Percentiles rank a stretch among this genome's conserved stretches.
Conservation (phyloP, 2,329 filamentous ascomycete species). For the Ceratocystis destructans region DNA sequence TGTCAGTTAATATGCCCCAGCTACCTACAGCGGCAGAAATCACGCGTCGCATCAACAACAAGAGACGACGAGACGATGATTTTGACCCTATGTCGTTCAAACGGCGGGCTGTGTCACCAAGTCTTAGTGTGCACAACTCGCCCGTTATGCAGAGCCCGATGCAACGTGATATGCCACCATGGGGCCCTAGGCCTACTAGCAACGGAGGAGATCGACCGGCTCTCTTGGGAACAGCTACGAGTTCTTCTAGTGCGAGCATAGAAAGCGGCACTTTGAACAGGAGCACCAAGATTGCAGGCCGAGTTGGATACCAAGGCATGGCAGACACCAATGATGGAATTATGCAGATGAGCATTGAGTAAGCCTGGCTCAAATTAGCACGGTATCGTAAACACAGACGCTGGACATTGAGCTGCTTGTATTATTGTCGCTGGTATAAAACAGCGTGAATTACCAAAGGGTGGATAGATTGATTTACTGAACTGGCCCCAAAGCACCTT, state of each 20-base stretch:
- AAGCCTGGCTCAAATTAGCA: conserved; percentile 18
- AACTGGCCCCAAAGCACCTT: no score
- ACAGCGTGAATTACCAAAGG: no score
- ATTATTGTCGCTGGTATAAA: no score
- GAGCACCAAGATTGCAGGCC: conserved; percentile 39
- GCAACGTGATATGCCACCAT: conserved; percentile 54
- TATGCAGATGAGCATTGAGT: conserved; percentile 97
- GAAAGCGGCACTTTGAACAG: conserved; percentile 28
- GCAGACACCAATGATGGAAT: conserved; percentile 86
- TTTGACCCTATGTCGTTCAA: conserved; percentile 83
- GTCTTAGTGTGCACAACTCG: conserved; percentile 81
- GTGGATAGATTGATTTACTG: no score
- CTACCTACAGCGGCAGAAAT: conserved; percentile 58
- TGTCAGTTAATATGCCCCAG: conserved; percentile 21
- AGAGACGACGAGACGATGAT: conserved; percentile 80
- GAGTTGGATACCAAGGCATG: conserved; percentile 83
- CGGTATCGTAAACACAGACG: no score
- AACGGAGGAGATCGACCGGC: conserved; percentile 27
- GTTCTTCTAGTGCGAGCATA: conserved; percentile 34
- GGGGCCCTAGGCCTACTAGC: conserved; percentile 57
- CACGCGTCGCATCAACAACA: conserved; percentile 62
- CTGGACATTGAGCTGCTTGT: no score
- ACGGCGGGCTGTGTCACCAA: conserved; percentile 77
- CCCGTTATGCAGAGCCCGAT: conserved; percentile 76
- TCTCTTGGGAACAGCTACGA: conserved; percentile 24